Evolutionary conservation across 73 alveolate species (phyloP).

Genomic region (Breviolum minutum): DNA sequence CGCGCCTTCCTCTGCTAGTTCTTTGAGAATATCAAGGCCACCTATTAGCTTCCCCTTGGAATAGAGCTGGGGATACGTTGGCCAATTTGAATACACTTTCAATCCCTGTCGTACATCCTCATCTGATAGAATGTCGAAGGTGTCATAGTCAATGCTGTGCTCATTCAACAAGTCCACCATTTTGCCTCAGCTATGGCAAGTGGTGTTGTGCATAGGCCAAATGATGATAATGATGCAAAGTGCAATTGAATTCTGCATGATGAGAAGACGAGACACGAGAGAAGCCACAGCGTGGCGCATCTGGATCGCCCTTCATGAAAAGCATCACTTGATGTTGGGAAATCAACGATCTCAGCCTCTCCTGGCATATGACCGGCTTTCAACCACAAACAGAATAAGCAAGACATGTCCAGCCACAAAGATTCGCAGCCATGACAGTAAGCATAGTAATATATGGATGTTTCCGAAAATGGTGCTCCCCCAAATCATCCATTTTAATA

Average conservation of each 20-base stretch:
- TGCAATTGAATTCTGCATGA: not conserved
- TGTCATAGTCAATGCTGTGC: conserved; percentile 42
- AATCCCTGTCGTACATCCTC: conserved; percentile 97
- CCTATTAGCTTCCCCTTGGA: conserved; percentile 96
- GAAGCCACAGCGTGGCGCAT: conserved; percentile 54
- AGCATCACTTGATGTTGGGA: conserved; percentile 95
- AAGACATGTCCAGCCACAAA: no score
- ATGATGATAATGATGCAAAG: not conserved
- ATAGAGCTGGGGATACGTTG: conserved; percentile 95
- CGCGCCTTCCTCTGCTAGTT: conserved; percentile 96
- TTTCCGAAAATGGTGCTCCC: no score
- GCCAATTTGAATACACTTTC: conserved; percentile 96
- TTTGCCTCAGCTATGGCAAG: conserved; percentile 7
- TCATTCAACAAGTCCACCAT: conserved; percentile 27
- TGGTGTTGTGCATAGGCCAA: not conserved
- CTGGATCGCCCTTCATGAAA: conserved; percentile 95
- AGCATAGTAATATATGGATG: no score
- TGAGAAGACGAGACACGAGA: not conserved
- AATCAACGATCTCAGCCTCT: conserved; percentile 52
- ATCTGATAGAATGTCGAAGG: conserved; percentile 96
- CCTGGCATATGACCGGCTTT: not conserved
- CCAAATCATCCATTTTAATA: no score
- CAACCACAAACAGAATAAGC: not conserved
- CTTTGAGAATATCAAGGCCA: conserved; percentile 97
- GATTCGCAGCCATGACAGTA: no score